Evolutionary conservation across 345 rosid species (phyloP).

Genomic region (Dipteronia sinensis): DNA sequence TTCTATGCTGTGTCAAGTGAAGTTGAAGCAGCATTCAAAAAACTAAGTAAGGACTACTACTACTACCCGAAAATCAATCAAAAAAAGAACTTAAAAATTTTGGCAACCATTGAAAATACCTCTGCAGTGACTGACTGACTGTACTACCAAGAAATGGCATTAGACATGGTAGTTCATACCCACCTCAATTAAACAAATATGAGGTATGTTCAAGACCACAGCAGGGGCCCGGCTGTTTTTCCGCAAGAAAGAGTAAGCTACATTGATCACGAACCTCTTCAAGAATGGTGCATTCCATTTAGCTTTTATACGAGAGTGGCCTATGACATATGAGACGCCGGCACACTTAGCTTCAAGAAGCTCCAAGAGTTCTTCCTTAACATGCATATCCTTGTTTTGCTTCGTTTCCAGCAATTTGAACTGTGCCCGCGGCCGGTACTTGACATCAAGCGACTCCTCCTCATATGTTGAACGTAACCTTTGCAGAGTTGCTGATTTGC

Average conservation of each 20-base stretch:
- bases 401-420: slow-evolving; percentile 61
- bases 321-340: slow-evolving; percentile 75
- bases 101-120: not conserved
- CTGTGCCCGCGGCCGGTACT: slow-evolving; percentile 46
- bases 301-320: slow-evolving; percentile 71
- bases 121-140: not conserved
- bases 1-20: not conserved
- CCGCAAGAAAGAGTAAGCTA: slow-evolving; percentile 78
- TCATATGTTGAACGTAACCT: slow-evolving; percentile 61
- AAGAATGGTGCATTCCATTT: slow-evolving; percentile 66
- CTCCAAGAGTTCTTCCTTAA: slow-evolving; percentile 75
- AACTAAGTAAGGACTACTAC: not conserved
- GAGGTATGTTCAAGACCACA: slow-evolving; percentile 82
- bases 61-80: no score
- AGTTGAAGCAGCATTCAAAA: slow-evolving; percentile 5
- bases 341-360: slow-evolving; percentile 80
- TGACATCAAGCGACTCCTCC: slow-evolving; percentile 57
- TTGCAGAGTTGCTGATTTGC: slow-evolving; percentile 63
- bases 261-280: slow-evolving; percentile 71
- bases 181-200: slow-evolving; percentile 79
- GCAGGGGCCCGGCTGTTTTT: slow-evolving; percentile 82
- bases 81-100: not conserved
- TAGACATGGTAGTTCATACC: slow-evolving; percentile 87
- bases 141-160: not conserved
- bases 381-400: slow-evolving; percentile 56